Conservation (phyloP, 331 rosid species). For the Arachis monticola region DNA sequence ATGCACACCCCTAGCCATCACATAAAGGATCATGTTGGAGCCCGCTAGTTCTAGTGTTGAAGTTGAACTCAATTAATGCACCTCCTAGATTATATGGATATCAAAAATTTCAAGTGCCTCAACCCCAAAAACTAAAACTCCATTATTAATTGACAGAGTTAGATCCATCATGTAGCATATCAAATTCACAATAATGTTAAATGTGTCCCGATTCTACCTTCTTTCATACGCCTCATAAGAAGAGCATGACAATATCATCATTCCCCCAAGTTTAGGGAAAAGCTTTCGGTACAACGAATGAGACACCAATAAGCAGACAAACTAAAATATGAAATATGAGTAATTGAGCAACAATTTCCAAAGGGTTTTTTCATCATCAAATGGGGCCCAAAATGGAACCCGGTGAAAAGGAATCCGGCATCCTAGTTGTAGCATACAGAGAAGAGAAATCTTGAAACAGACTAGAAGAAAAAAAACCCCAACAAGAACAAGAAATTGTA, state of each 20-base stretch:
- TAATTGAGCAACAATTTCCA: slow-evolving; percentile 46
- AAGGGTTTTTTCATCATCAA: slow-evolving; percentile 31
- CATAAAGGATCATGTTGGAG: neutral
- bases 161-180: too few species aligned
- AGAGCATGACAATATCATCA: neutral
- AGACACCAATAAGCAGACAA: slow-evolving; percentile 34
- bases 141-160: too few species aligned
- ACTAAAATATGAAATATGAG: slow-evolving; percentile 45
- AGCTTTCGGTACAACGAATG: slow-evolving; percentile 30
- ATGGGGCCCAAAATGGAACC: slow-evolving; percentile 58
- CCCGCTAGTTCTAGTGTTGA: neutral
- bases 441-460: slow-evolving; percentile 48
- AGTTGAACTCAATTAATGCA: slow-evolving; percentile 1
- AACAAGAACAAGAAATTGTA: slow-evolving; percentile 47
- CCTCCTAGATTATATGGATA: neutral
- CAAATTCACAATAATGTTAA: too few species aligned
- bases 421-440: slow-evolving; percentile 48
- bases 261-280: slow-evolving; percentile 26
- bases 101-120: slow-evolving; percentile 4
- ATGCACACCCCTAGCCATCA: neutral
- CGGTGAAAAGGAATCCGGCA: slow-evolving; percentile 99
- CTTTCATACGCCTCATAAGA: slow-evolving; percentile 24
- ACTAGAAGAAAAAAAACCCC: slow-evolving; percentile 28
- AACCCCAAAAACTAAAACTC: neutral
- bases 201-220: neutral